Percentiles rank a stretch among this genome's conserved stretches.
phyloP scores from a whole-genome alignment of 75 land plant genomes.

The Adiantum capillusveneris region DNA sequence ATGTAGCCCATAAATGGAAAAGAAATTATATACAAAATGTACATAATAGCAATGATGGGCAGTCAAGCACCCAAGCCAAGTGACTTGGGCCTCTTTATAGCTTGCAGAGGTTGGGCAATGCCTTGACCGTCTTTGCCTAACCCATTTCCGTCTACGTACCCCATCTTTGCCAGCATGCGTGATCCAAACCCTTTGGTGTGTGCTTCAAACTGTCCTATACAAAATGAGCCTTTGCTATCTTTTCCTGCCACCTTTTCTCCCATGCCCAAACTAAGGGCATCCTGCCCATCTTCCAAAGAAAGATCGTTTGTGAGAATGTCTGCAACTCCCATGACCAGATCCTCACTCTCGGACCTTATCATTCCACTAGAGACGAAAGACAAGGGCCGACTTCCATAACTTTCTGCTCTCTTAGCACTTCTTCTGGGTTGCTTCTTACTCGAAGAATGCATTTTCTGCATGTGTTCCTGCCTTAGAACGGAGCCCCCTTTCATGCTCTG shows the following conservation, averaged over 20 bases:
- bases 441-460: neutral
- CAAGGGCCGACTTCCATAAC: slow-evolving; percentile 59
- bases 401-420: slow-evolving; percentile 9
- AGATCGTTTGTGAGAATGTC: slow-evolving; percentile 2
- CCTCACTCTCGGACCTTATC: slow-evolving; percentile 40
- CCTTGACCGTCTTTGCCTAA: slow-evolving; percentile 83
- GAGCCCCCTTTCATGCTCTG: slow-evolving; percentile 10
- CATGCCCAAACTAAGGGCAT: neutral
- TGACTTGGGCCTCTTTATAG: slow-evolving; percentile 61
- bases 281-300: neutral
- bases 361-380: slow-evolving; percentile 78
- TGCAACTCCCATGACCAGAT: neutral
- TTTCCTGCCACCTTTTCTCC: neutral
- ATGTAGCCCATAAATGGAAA: neutral
- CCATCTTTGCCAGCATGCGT: slow-evolving; percentile 90
- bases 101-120: slow-evolving; percentile 53
- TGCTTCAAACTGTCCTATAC: slow-evolving; percentile 61
- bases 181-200: slow-evolving; percentile 97
- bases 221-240: neutral
- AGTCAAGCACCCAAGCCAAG: slow-evolving; percentile 56
- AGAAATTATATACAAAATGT: neutral
- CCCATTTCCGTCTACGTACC: slow-evolving; percentile 75
- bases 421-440: slow-evolving; percentile 17
- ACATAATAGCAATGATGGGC: neutral
- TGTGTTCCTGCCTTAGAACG: neutral